These are phyloP conservation scores for Cichorium intybus DNA, from an alignment of 140 eudicot species.

Conservation along the genomic window DNA sequence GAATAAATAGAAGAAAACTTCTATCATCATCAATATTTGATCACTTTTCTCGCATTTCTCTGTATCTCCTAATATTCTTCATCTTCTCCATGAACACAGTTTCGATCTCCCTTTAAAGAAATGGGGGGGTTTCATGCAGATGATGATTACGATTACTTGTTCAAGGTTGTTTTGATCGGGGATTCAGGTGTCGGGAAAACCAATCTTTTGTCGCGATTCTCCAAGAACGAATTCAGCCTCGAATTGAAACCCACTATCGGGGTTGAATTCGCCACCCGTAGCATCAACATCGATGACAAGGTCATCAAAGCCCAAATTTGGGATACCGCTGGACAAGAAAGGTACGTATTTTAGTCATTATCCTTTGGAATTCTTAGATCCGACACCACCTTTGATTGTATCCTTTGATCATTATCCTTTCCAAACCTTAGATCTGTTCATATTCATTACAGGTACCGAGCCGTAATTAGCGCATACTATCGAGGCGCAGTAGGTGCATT, in stretches of 20 bases:
- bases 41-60: constrained; percentile 15
- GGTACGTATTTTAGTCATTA: not conserved
- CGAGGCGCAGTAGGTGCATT: constrained; percentile 36
- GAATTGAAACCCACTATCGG: not conserved
- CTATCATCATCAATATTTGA: not conserved
- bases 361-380: not conserved
- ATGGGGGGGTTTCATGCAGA: not conserved
- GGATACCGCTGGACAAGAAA: not conserved
- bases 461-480: constrained; percentile 31
- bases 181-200: not conserved
- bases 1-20: not conserved
- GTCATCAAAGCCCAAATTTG: not conserved
- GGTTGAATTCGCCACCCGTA: not conserved
- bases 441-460: constrained; percentile 14
- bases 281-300: not conserved
- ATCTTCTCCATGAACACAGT: not conserved
- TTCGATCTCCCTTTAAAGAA: not conserved
- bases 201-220: constrained; percentile 25
- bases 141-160: not conserved
- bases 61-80: not conserved
- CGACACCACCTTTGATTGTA: not conserved
- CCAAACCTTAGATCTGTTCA: not conserved
- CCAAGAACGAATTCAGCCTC: not conserved
- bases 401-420: too few relatives aligned
- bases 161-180: not conserved